phyloP scores from a whole-genome alignment of 2,329 filamentous ascomycete species.

The Pestalotiopsis sp. region DNA sequence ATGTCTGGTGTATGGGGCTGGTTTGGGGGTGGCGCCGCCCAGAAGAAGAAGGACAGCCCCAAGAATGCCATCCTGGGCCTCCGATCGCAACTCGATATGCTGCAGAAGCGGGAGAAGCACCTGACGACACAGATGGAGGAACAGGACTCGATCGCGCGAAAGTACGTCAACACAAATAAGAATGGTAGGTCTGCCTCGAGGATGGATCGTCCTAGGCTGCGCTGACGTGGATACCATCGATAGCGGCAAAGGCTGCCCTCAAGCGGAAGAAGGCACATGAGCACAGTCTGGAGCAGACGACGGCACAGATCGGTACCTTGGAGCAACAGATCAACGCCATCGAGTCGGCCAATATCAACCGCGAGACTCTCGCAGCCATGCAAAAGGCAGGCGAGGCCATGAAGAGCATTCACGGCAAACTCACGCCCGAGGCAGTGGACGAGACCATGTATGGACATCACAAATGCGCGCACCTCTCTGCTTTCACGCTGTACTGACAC shows the following conservation, averaged over 20 bases:
- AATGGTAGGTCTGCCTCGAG: constrained; percentile 64
- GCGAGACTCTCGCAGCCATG: constrained; percentile 94
- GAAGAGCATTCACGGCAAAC: constrained; percentile 87
- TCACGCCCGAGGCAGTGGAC: constrained; percentile 94
- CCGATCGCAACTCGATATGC: constrained; percentile 90
- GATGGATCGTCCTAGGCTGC: constrained; percentile 6
- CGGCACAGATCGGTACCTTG: constrained; percentile 85
- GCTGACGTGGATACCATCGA: constrained; percentile 22
- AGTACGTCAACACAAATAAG: constrained; percentile 88
- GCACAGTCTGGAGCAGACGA: constrained; percentile 87
- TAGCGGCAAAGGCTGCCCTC: constrained; percentile 87
- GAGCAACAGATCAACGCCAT: constrained; percentile 97
- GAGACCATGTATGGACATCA: constrained; percentile 77
- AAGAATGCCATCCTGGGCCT: constrained; percentile 95
- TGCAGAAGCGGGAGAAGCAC: constrained; percentile 94
- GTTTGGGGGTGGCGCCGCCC: constrained; percentile 83
- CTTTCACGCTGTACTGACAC: constrained; percentile 14
- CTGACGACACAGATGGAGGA: constrained; percentile 91
- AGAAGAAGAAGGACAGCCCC: constrained; percentile 89
- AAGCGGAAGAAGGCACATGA: constrained; percentile 95
- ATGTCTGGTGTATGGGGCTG: constrained; percentile 80
- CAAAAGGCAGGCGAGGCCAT: constrained; percentile 88
- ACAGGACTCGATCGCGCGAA: constrained; percentile 85
- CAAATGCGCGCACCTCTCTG: constrained; percentile 2
- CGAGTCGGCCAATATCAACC: constrained; percentile 98